A percentile compares a stretch with the other conserved stretches of the same genome.
These are phyloP conservation scores for Mycena floridula DNA, from an alignment of 768 basidiomycete species.

Conservation along the genomic window DNA sequence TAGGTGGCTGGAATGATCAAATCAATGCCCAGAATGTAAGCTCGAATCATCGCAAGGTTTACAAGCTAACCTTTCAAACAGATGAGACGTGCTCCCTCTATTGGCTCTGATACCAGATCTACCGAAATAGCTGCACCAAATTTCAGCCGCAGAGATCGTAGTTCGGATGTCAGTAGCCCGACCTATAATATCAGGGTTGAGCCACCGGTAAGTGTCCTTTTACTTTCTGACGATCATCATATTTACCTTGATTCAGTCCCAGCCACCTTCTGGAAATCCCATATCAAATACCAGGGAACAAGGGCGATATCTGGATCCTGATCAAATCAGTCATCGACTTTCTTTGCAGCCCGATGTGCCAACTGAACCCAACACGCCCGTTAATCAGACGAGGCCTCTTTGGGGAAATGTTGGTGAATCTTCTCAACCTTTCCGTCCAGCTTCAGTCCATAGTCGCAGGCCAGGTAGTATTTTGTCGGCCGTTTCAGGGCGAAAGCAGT, in stretches of 20 bases:
- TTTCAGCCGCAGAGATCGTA: not conserved
- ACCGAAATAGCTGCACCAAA: not conserved
- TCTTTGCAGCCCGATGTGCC: not conserved
- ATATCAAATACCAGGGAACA: not conserved
- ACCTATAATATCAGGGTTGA: not conserved
- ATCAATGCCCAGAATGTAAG: too few species aligned
- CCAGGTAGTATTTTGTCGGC: not conserved
- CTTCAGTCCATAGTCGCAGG: not conserved
- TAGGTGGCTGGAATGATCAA: not conserved
- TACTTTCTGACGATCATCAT: not conserved
- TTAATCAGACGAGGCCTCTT: not conserved
- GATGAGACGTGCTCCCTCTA: not conserved
- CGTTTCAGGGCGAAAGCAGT: not conserved
- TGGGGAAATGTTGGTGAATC: not conserved
- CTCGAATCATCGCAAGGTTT: too few species aligned
- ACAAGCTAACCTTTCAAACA: not conserved
- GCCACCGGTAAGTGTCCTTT: not conserved
- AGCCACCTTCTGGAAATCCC: not conserved
- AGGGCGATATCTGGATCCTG: not conserved
- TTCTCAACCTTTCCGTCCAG: not conserved
- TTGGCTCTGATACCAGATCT: not conserved
- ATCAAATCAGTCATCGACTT: not conserved
- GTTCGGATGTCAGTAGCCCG: not conserved
- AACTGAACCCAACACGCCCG: not conserved
- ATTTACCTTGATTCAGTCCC: not conserved